Evolutionary conservation across 257 asterid genomes (phyloP), one percentile per base, ranked within the genome.

Genomic region (Leonotis leonurus): DNA sequence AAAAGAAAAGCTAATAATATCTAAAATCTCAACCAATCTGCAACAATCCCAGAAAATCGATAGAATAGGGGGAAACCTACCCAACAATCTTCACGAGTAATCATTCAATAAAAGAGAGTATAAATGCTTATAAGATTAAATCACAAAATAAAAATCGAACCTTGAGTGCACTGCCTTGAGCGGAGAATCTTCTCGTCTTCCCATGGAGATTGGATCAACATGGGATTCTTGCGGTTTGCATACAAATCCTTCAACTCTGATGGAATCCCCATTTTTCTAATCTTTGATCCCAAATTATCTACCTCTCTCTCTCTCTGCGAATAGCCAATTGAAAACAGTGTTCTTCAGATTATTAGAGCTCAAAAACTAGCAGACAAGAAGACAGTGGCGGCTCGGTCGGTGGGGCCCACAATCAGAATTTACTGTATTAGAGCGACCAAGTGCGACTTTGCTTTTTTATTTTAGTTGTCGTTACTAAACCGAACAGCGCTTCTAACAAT

Each of bases 141-240:
- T 33, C 39, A 5, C 7, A 33, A 33, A 1, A 6, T n/a, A 41
- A 12, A n/a, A 46, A 35, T 30, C 13, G 32, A 49, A 77, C 81
- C 81, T 77, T 72, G 76, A 41, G 73, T 69, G 81, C 73, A 69
- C 51, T 64, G 53, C 71, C 30, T 68, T 1, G 75, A 20, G 16
- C 81, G 81, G 16, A 30, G 62, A 49, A 60, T 44, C 41, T 50
- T 77, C 27, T 63, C 81, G 25, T 76, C 77, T 45, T 76, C 77
- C 26, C 24, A 3, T 16, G 81, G 72, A 17, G 81, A 71, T 27
- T 30, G 66, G 61, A 78, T 71, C 60, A 71, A 10, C 16, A 78
- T 27, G 18, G 78, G 29, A 41, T 27, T 68, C 11, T 27, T 60
- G 25, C 76, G 73, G 14, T 59, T 49, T n/a, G 71, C 57, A 17